Base-by-base conservation (phyloP, 805 yeast species). In the Candida golubevii region DNA sequence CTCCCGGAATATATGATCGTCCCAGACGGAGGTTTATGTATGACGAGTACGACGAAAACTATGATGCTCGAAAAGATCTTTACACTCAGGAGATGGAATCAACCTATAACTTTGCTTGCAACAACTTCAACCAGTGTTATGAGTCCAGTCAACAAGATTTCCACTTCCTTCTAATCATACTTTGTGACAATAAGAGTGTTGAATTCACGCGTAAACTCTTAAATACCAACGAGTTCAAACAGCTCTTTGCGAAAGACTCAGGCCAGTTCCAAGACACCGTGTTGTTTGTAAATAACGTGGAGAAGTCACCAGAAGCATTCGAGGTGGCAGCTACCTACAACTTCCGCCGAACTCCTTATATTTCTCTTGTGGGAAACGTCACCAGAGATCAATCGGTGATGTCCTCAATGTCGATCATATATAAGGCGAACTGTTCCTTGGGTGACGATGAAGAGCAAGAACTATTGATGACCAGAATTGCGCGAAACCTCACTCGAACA, bases 321-420 rank as follows among this genome's bases (percentile, higher is more conserved):
- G 74, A 67, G 49, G 58, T 71, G 18, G 72, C 67, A 11, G 45
- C 48, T 14, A 53, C 61, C 4, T 70, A 71, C 55, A 55, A 49
- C 38, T 58, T 50, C 8, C 54, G 56, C 39, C 51, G 60, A 26
- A 36, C 60, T 2, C 76, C 76, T 0, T 68, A 72, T 47, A 63
- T 78, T 12, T 54, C 59, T 57, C 48, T 69, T 14, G 52, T 62
- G 14, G 72, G 65, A 1, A 69, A 69, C 36, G 68, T 67, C 7
- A 54, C 69, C 26, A 58, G 63, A 41, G 62, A 59, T 44, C 72
- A 71, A 4, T 49, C 57, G 10, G 51, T 64, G 4, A 62, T 69
- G 67, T 49, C 67, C 11, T 66, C 71, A 23, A 68, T 69, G 73
- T 66, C 72, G 6, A 50, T 68, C 6, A 51, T 65, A 0, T 69